These are phyloP conservation scores for Solanum paucissectum DNA, from an alignment of 257 asterid species.

Conservation along the genomic window DNA sequence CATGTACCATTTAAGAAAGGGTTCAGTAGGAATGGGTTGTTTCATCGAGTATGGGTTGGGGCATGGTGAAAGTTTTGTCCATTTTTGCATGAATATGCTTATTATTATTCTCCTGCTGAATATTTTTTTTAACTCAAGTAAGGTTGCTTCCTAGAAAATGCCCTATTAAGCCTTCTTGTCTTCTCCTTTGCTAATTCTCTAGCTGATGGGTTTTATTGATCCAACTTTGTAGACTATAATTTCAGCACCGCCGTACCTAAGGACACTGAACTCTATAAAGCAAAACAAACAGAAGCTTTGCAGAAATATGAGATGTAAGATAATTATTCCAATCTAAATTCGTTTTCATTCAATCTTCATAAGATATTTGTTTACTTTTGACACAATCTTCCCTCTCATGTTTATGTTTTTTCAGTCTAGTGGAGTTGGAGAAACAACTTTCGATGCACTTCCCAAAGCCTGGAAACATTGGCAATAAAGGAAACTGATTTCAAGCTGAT, in stretches of 20 bases:
- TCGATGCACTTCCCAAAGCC: slow-evolving; percentile 34
- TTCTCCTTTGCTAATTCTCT: background rate
- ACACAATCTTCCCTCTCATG: background rate
- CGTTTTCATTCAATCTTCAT: background rate
- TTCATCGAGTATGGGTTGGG: background rate
- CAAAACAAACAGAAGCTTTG: slow-evolving; percentile 70
- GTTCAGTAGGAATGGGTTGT: background rate
- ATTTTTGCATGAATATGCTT: background rate
- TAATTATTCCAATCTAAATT: background rate
- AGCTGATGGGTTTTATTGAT: background rate
- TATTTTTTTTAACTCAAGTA: background rate
- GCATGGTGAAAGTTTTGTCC: background rate
- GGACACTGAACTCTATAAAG: slow-evolving; percentile 59
- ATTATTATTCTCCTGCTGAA: background rate
- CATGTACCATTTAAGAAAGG: background rate
- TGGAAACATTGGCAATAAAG: background rate
- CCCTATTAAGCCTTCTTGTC: background rate
- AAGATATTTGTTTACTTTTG: background rate
- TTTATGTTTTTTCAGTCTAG: slow-evolving; percentile 38
- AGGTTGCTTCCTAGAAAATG: background rate
- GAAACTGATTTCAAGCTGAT: background rate
- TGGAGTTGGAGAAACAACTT: slow-evolving; percentile 89
- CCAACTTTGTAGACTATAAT: slow-evolving; percentile 31
- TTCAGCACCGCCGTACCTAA: slow-evolving; percentile 43
- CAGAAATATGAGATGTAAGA: slow-evolving; percentile 72